phyloP scores from a whole-genome alignment of 176 grass and related monocot genomes.

The Oryza meridionalis region DNA sequence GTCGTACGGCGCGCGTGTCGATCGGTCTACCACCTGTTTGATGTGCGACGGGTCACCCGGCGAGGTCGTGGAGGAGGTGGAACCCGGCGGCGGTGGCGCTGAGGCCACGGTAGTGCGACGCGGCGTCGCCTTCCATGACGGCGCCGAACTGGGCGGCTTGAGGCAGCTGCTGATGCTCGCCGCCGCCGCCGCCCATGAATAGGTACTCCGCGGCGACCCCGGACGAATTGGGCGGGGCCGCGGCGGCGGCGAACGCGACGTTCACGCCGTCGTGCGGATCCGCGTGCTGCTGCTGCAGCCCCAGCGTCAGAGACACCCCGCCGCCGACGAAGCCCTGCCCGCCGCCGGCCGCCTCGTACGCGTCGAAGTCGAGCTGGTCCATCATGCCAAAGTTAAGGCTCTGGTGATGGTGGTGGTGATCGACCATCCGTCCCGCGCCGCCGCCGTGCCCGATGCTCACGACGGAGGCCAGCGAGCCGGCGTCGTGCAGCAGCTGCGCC shows the following conservation, averaged over 20 bases:
- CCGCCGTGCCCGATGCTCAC: slow-evolving; percentile 49
- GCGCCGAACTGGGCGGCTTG: slow-evolving; percentile 31
- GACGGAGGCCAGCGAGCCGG: slow-evolving; percentile 74
- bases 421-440: not conserved
- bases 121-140: slow-evolving; percentile 31
- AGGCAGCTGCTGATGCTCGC: slow-evolving; percentile 6
- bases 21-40: not conserved
- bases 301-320: slow-evolving; percentile 72
- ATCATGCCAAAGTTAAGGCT: slow-evolving; percentile 53
- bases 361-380: slow-evolving; percentile 60
- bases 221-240: not conserved
- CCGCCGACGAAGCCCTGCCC: slow-evolving; percentile 35
- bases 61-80: slow-evolving; percentile 65
- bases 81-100: slow-evolving; percentile 40
- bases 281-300: slow-evolving; percentile 62
- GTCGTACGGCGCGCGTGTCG: not conserved
- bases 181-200: slow-evolving; percentile 37
- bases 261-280: slow-evolving; percentile 46
- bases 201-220: slow-evolving; percentile 43
- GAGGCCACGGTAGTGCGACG: slow-evolving; percentile 39
- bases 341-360: slow-evolving; percentile 41
- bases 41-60: slow-evolving; percentile 30
- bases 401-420: slow-evolving; percentile 28
- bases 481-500: slow-evolving; percentile 67
- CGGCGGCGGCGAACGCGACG: slow-evolving; percentile 48